phyloP scores from a whole-genome alignment of 805 yeast species.

The Starmerella roubikii region DNA sequence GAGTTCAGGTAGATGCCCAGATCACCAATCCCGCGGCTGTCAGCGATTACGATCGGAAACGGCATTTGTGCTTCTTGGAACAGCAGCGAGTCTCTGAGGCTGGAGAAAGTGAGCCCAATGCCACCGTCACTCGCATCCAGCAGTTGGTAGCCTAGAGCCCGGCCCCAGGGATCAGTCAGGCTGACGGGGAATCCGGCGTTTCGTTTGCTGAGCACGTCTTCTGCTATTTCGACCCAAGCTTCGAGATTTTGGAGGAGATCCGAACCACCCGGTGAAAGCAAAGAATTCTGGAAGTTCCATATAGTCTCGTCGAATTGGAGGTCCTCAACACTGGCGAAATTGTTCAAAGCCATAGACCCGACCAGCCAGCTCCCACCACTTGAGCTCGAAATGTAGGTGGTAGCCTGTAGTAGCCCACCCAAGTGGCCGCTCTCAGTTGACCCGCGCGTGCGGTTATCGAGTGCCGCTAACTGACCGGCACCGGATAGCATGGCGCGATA shows the following conservation, averaged over 20 bases:
- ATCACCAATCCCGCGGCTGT: conserved; percentile 29
- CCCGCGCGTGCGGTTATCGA: conserved; percentile 50
- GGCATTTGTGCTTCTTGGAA: conserved; percentile 49
- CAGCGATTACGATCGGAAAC: conserved; percentile 47
- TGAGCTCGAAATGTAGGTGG: conserved; percentile 61
- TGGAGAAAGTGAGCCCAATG: conserved; percentile 29
- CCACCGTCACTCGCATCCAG: conserved; percentile 42
- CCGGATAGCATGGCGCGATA: conserved; percentile 79
- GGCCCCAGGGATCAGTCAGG: conserved; percentile 71
- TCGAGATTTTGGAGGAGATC: conserved; percentile 37
- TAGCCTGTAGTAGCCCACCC: conserved; percentile 59
- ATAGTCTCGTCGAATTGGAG: conserved; percentile 36
- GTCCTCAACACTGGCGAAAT: conserved; percentile 57
- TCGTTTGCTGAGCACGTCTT: conserved; percentile 40
- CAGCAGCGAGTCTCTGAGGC: conserved; percentile 48
- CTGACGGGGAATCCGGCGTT: conserved; percentile 57
- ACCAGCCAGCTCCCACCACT: conserved; percentile 81
- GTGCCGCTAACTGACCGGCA: conserved; percentile 69
- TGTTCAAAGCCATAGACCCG: conserved; percentile 52
- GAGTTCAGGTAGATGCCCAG: conserved; percentile 37
- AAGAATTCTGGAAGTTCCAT: conserved; percentile 56
- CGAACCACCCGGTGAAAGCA: conserved; percentile 49
- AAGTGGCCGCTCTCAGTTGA: conserved; percentile 43
- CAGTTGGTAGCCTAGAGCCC: conserved; percentile 60
- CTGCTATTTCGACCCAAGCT: conserved; percentile 27